These are phyloP conservation scores for Nicotiana knightiana DNA, from an alignment of 257 asterid genomes.

Conservation along the genomic window DNA sequence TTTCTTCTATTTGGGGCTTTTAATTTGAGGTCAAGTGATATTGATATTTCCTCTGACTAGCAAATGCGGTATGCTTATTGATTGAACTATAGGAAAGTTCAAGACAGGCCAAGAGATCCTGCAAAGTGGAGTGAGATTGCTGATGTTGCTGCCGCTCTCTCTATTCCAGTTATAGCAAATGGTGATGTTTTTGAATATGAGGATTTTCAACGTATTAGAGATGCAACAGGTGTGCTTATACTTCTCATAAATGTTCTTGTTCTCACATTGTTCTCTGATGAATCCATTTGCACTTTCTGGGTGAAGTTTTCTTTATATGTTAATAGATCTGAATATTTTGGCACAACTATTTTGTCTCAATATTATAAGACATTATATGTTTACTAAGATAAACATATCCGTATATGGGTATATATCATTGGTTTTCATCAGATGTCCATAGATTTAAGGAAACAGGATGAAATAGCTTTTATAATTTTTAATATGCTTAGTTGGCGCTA, in stretches of 20 bases:
- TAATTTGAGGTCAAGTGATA: neutral
- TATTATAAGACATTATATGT: neutral
- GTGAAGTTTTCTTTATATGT: neutral
- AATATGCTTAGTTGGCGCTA: neutral
- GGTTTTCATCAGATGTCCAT: neutral
- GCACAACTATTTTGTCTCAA: neutral
- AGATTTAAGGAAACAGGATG: neutral
- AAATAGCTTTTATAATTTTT: neutral
- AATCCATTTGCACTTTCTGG: neutral
- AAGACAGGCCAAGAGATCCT: slow-evolving; percentile 97
- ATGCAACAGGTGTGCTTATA: slow-evolving; percentile 57
- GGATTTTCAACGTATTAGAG: slow-evolving; percentile 69
- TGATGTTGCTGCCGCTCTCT: slow-evolving; percentile 77
- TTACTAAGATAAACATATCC: neutral
- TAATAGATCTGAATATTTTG: neutral
- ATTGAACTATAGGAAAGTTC: slow-evolving; percentile 55
- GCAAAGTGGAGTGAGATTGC: slow-evolving; percentile 93
- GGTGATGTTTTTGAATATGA: slow-evolving; percentile 89
- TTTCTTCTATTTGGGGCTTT: neutral
- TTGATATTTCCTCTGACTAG: neutral
- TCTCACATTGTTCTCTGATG: neutral
- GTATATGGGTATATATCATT: neutral
- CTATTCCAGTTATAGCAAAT: slow-evolving; percentile 91
- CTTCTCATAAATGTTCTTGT: neutral
- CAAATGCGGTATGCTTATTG: neutral